These are phyloP conservation scores for Gleditsia sinensis DNA, from an alignment of 306 rosid species.

Conservation along the genomic window DNA sequence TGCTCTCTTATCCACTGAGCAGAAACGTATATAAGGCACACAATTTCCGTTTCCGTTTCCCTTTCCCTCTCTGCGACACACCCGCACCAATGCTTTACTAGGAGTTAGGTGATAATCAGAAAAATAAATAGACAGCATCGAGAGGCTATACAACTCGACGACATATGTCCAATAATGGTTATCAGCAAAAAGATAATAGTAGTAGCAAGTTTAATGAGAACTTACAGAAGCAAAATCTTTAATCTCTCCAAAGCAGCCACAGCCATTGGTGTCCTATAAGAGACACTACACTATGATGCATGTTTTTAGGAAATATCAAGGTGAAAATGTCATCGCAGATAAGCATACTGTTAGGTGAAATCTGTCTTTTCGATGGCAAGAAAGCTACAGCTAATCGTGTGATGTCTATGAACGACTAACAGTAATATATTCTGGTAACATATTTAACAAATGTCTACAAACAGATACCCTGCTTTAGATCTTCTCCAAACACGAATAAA, in stretches of 20 bases:
- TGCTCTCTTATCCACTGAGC: no score
- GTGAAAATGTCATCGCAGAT: not conserved
- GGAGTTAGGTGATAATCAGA: no score
- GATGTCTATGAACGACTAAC: not conserved
- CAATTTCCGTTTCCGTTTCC: no score
- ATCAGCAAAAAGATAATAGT: not conserved
- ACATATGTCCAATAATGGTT: not conserved
- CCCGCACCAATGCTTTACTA: no score
- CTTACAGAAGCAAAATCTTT: conserved; percentile 68
- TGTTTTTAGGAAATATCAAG: not conserved
- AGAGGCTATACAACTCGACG: not conserved
- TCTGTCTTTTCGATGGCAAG: not conserved
- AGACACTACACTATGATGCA: conserved; percentile 4
- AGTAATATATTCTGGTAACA: not conserved
- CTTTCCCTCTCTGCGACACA: no score
- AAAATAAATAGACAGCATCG: not conserved
- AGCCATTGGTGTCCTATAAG: no score
- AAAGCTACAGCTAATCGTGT: not conserved
- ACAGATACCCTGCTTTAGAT: not conserved
- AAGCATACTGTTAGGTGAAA: not conserved
- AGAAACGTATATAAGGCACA: no score
- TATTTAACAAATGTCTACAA: not conserved
- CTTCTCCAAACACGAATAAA: not conserved
- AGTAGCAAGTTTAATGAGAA: not conserved
- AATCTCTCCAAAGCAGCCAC: conserved; percentile 71